These are phyloP conservation scores for Aspergillus ustus DNA, from an alignment of 2,329 filamentous ascomycete species.

Conservation along the genomic window DNA sequence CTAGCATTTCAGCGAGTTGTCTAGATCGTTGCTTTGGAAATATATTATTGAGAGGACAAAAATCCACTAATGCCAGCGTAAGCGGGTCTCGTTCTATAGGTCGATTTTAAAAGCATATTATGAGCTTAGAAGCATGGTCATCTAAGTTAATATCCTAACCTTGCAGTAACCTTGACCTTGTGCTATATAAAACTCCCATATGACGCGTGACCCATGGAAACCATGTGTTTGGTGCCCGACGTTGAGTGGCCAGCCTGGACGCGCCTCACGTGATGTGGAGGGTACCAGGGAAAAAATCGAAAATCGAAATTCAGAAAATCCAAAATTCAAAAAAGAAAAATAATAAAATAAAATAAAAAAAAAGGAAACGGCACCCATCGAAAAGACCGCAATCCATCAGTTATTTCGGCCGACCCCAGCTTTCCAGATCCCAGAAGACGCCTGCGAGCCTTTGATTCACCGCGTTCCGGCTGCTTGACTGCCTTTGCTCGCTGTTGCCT, in stretches of 20 bases:
- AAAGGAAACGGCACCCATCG: constrained; percentile 25
- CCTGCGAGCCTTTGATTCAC: constrained; percentile 4
- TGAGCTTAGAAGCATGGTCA: not conserved
- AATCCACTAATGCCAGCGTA: constrained; percentile 12
- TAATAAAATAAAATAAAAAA: constrained; percentile 23
- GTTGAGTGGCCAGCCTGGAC: constrained; percentile 22
- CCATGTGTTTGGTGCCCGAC: not conserved
- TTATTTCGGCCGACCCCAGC: constrained; percentile 23
- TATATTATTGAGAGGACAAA: not conserved
- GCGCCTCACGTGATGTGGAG: constrained; percentile 24
- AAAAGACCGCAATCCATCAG: constrained; percentile 22
- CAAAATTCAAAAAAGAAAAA: constrained; percentile 23
- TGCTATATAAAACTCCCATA: not conserved
- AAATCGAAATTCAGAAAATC: constrained; percentile 27
- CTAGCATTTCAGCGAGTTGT: not conserved
- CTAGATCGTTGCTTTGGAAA: not conserved
- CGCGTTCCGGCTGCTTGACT: constrained; percentile 3
- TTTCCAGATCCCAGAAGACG: constrained; percentile 13
- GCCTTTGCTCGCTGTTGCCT: constrained; percentile 8
- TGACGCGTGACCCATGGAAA: not conserved
- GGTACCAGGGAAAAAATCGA: constrained; percentile 22
- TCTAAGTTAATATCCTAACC: not conserved
- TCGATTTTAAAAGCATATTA: constrained; percentile 10
- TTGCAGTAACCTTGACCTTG: not conserved
- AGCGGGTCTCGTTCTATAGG: not conserved